Evolutionary conservation across 495 filamentous ascomycete species (phyloP).

Genomic region (Cercophora scortea): DNA sequence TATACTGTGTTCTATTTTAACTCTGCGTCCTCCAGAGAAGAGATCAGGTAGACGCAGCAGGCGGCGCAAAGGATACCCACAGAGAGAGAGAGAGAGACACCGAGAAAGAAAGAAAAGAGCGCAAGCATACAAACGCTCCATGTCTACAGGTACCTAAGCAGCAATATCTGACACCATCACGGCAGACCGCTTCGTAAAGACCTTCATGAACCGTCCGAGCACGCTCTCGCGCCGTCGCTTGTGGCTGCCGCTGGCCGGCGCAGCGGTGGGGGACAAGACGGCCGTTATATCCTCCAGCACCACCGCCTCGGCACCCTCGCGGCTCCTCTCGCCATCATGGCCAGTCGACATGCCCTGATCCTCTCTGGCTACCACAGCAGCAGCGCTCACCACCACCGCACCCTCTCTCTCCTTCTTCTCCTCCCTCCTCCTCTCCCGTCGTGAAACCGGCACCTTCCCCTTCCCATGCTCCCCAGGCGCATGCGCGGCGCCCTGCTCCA

Average conservation of each 20-base stretch:
- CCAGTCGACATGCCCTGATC: neutral
- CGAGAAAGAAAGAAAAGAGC: neutral
- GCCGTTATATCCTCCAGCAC: neutral
- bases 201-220: constrained; percentile 10
- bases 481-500: too few relatives aligned
- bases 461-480: neutral
- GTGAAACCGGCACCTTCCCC: neutral
- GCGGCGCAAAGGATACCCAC: too few relatives aligned
- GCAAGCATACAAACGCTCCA: too few relatives aligned
- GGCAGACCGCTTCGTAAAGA: constrained; percentile 8
- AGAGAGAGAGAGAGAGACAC: too few relatives aligned
- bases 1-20: too few relatives aligned
- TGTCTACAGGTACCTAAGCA: neutral
- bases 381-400: too few relatives aligned
- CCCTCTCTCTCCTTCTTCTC: too few relatives aligned
- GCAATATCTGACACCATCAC: constrained; percentile 5
- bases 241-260: neutral
- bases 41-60: too few relatives aligned
- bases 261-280: neutral
- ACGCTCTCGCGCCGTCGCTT: constrained; percentile 5
- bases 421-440: neutral
- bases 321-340: neutral
- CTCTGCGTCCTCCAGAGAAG: too few relatives aligned
- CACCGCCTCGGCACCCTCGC: neutral
- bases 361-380: too few relatives aligned